These are phyloP conservation scores for Rhodotorula babjevae DNA, from an alignment of 768 basidiomycete genomes.

Conservation along the genomic window DNA sequence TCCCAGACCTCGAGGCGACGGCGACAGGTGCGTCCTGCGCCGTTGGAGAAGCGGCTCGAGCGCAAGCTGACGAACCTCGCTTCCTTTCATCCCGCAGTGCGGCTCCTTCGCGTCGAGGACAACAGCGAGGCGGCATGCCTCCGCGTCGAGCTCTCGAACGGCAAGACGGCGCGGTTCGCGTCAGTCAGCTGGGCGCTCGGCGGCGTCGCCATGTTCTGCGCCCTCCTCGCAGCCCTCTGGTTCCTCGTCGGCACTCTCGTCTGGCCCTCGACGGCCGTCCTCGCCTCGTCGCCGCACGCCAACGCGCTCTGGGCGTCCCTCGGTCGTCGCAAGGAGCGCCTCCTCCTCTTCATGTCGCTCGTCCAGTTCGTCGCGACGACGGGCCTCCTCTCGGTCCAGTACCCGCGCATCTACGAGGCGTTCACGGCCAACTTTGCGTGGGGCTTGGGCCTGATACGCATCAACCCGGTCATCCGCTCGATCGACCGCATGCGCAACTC, in stretches of 20 bases:
- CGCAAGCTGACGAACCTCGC: neutral
- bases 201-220: constrained; percentile 51
- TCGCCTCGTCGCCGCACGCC: constrained; percentile 44
- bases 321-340: constrained; percentile 51
- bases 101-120: constrained; percentile 19
- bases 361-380: constrained; percentile 79
- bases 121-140: constrained; percentile 75
- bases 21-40: constrained; percentile 68
- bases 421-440: constrained; percentile 84
- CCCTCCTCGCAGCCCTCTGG: constrained; percentile 58
- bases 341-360: constrained; percentile 74
- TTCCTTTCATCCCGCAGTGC: constrained; percentile 6
- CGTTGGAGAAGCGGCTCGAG: constrained; percentile 47
- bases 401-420: constrained; percentile 73
- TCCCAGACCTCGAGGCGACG: constrained; percentile 88
- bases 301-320: constrained; percentile 54
- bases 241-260: constrained; percentile 48
- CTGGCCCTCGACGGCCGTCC: constrained; percentile 48
- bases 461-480: constrained; percentile 64
- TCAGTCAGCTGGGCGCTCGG: constrained; percentile 75
- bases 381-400: constrained; percentile 74
- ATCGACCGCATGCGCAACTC: constrained; percentile 76
- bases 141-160: constrained; percentile 86
- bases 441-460: constrained; percentile 65
- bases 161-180: constrained; percentile 70